phyloP scores from a whole-genome alignment of 495 filamentous ascomycete species.

The Talaromyces ruber region DNA sequence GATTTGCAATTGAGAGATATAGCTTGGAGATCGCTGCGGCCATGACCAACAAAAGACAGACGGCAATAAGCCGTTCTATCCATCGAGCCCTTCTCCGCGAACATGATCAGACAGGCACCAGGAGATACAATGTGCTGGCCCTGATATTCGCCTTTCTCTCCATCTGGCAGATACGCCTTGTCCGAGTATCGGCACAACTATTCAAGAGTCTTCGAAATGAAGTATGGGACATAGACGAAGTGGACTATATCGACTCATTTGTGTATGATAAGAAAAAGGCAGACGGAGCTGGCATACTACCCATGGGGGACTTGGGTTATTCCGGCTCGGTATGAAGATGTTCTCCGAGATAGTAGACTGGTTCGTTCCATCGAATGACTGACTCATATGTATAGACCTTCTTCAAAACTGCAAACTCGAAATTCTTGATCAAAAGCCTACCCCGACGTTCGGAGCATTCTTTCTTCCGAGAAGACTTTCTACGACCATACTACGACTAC shows the following conservation, averaged over 20 bases:
- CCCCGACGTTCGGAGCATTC: constrained; percentile 57
- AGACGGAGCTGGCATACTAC: constrained; percentile 23
- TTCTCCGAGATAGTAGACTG: background rate
- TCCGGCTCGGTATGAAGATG: constrained; percentile 42
- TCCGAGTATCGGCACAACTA: constrained; percentile 17
- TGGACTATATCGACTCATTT: constrained; percentile 47
- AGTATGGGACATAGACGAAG: constrained; percentile 44
- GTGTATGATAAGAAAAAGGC: constrained; percentile 15
- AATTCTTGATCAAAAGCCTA: constrained; percentile 58
- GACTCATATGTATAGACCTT: constrained; percentile 41
- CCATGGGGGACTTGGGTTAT: constrained; percentile 51
- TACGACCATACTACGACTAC: constrained; percentile 51
- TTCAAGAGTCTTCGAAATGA: constrained; percentile 26
- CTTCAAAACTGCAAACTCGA: constrained; percentile 50
- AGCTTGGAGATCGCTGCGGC: background rate
- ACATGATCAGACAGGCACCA: background rate
- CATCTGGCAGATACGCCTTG: constrained; percentile 22
- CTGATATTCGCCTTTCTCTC: constrained; percentile 28
- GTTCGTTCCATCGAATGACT: background rate
- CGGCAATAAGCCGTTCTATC: constrained; percentile 25
- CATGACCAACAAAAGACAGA: constrained; percentile 16
- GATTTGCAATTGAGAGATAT: too few relatives aligned
- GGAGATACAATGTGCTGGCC: constrained; percentile 5
- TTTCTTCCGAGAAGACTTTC: constrained; percentile 57
- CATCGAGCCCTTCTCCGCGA: constrained; percentile 25